These are phyloP conservation scores for Didymella glomerata DNA, from an alignment of 2,329 filamentous ascomycete species.

Conservation along the genomic window DNA sequence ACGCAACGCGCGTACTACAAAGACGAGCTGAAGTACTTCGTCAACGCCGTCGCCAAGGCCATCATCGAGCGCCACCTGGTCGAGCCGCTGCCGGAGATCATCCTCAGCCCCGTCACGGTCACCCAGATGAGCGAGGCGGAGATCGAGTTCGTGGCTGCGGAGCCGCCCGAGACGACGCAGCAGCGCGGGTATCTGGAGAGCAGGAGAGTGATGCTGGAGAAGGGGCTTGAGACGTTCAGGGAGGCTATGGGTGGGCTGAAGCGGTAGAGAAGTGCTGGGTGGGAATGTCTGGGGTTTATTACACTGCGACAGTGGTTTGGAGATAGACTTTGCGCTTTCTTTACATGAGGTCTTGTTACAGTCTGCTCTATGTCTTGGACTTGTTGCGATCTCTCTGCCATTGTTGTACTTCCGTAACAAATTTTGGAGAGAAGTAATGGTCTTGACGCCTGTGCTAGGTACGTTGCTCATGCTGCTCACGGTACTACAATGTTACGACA, in stretches of 20 bases:
- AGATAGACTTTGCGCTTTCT: too few species aligned
- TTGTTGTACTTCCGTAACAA: too few species aligned
- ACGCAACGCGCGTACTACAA: slow-evolving; percentile 50
- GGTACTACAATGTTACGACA: too few species aligned
- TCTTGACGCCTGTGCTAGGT: too few species aligned
- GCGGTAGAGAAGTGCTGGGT: background rate
- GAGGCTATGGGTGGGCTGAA: slow-evolving; percentile 36
- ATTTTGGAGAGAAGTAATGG: too few species aligned
- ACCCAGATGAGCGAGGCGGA: slow-evolving; percentile 46
- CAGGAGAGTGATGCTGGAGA: slow-evolving; percentile 47
- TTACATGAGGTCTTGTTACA: too few species aligned
- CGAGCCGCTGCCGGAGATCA: slow-evolving; percentile 34
- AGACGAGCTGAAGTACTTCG: slow-evolving; percentile 50
- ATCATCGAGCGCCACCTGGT: slow-evolving; percentile 53
- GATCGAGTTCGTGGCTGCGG: slow-evolving; percentile 45
- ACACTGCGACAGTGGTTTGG: too few species aligned
- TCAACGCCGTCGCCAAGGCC: slow-evolving; percentile 46
- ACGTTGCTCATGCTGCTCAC: too few species aligned
- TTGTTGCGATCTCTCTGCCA: too few species aligned
- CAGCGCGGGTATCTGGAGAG: slow-evolving; percentile 41
- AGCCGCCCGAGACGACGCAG: slow-evolving; percentile 40
- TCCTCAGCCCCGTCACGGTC: slow-evolving; percentile 46
- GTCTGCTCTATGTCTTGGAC: too few species aligned
- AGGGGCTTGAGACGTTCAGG: slow-evolving; percentile 46
- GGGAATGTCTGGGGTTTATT: too few species aligned